Evolutionary conservation across 2,329 filamentous ascomycete species (phyloP), one percentile per base, ranked within the genome.

Genomic region (Proliferodiscus dingleyae): DNA sequence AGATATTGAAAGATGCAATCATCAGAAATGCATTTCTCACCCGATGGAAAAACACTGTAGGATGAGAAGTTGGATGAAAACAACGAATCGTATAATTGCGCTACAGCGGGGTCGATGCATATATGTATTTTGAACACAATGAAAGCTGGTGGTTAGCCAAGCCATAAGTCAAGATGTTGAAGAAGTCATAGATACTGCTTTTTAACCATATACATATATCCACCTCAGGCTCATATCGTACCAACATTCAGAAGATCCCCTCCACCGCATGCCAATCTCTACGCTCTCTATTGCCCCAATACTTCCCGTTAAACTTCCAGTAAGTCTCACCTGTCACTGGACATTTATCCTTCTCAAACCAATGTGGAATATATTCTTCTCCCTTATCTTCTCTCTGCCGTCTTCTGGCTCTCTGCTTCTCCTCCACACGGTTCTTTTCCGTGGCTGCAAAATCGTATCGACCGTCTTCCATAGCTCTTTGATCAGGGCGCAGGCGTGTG

Each of bases 381-480:
- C 93, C 93, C 2, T 69, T 77, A 23, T 77, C 75, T 67, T 98
- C 91, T 19, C 90, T 75, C 47, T 75, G 70, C 44, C 87, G 71
- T 50, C 93, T 72, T 47, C 84, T 83, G 8, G 83, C 81, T 49
- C 93, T 77, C 72, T 98, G 93, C 53, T 83, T 89, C 70, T 96
- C 87, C 67, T 98, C 93, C 0, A 98, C 79, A 1, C 93, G 77
- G 61, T 91, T 93, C 78, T 98, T 98, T 72, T 98, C 93, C 4
- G 78, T 80, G 0, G 91, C 93, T 1, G 93, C 93, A 49, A 93
- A 75, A 61, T 97, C 91, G 62, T 98, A 98, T 67, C 90, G 81
- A n/a, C 91, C 93, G 51, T 97, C 90, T 65, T 98, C 93, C 93
- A 98, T 98, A 2, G 93, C 93, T 9, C 93, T 78, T 70, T 98